Percentiles rank a stretch among this genome's conserved stretches.
Conservation (phyloP, 371 early-diverging fungal species). For the Mucor circinelloides region DNA sequence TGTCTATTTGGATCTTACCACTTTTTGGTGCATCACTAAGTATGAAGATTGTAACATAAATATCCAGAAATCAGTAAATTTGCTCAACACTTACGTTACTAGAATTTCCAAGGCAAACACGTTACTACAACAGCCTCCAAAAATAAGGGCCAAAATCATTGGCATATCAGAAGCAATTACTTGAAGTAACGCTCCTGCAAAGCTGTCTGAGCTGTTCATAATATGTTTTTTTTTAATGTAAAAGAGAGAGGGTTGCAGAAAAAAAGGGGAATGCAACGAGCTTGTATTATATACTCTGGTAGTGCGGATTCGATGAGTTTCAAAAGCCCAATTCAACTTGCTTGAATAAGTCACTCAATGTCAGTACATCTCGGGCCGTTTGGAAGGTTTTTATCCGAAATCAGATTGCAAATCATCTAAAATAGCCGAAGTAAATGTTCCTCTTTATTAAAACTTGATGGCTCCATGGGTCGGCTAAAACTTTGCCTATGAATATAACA, state of each 20-base stretch:
- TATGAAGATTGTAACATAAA: slow-evolving; percentile 1
- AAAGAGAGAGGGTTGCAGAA: neutral
- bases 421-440: neutral
- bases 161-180: slow-evolving; percentile 42
- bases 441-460: neutral
- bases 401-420: neutral
- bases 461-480: neutral
- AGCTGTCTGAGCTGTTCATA: slow-evolving; percentile 15
- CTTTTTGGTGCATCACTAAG: slow-evolving; percentile 72
- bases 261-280: neutral
- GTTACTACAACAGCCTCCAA: slow-evolving; percentile 92
- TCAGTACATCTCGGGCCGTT: neutral
- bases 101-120: slow-evolving; percentile 83
- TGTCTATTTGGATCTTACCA: slow-evolving; percentile 46
- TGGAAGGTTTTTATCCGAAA: neutral
- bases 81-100: slow-evolving; percentile 53
- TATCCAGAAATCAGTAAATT: neutral
- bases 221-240: neutral
- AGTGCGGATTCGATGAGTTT: neutral
- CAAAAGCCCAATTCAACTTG: neutral
- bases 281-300: neutral
- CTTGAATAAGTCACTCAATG: neutral
- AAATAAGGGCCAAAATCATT: slow-evolving; percentile 68
- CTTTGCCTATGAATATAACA: too few species aligned
- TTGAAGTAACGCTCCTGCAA: slow-evolving; percentile 13